Evolutionary conservation across 1,139 yeast genomes (phyloP).

Genomic region (Meyerozyma smithsonii): DNA sequence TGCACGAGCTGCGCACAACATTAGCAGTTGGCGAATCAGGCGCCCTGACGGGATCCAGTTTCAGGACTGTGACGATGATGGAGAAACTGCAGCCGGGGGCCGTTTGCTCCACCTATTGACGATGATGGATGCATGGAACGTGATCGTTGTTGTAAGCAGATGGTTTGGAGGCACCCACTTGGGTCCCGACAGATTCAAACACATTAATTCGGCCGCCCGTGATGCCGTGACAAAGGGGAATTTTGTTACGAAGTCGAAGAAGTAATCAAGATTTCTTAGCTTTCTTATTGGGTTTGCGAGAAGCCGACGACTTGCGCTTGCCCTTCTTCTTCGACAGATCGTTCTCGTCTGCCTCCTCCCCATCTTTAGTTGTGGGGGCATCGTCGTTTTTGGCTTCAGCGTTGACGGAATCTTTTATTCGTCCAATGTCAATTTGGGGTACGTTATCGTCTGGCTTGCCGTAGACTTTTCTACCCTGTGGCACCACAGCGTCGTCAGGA

Average conservation of each 20-base stretch:
- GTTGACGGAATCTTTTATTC: conserved; percentile 2
- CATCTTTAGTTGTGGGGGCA: conserved; percentile 4
- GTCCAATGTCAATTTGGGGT: not conserved
- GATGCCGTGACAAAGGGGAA: conserved; percentile 73
- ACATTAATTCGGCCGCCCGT: conserved; percentile 83
- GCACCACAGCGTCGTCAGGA: not conserved
- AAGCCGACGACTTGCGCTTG: conserved; percentile 8
- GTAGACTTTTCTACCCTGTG: conserved; percentile 9
- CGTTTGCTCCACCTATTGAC: conserved; percentile 75
- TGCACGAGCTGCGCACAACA: conserved; percentile 68
- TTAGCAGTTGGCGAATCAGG: conserved; percentile 80
- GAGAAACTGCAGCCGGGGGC: conserved; percentile 96
- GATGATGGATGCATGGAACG: conserved; percentile 79
- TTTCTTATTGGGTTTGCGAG: conserved; percentile 24
- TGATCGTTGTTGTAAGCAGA: conserved; percentile 80
- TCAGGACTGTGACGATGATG: conserved; percentile 95
- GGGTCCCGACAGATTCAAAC: conserved; percentile 93
- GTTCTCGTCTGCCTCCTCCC: conserved; percentile 3
- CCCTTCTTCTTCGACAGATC: conserved; percentile 16
- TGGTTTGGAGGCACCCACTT: conserved; percentile 94
- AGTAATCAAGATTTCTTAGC: conserved; percentile 13
- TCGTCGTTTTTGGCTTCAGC: conserved; percentile 1
- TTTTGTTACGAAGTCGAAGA: conserved; percentile 29
- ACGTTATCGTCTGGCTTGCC: conserved; percentile 6
- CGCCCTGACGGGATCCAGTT: conserved; percentile 47